Conservation (phyloP, 2,329 filamentous ascomycete species). For the Aspergillus sergii region DNA sequence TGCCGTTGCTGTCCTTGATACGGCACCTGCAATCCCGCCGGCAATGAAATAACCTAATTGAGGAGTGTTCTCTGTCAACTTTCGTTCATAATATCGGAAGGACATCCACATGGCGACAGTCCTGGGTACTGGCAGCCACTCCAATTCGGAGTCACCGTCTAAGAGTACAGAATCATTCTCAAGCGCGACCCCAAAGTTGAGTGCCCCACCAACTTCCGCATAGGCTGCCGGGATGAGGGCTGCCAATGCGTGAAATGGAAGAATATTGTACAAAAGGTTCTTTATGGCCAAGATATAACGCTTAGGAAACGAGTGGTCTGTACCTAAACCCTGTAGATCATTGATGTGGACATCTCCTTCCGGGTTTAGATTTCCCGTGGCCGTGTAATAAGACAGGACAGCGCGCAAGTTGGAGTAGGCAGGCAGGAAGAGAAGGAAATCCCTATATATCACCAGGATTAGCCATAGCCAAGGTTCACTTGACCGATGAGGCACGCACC, state of each 20-base stretch:
- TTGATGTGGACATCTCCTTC: conserved; percentile 95
- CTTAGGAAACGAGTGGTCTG: conserved; percentile 45
- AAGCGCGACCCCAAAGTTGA: conserved; percentile 28
- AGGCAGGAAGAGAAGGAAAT: conserved; percentile 90
- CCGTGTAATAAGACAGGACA: conserved; percentile 87
- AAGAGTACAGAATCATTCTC: conserved; percentile 33
- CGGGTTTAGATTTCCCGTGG: conserved; percentile 83
- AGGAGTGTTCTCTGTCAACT: conserved; percentile 50
- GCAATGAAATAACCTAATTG: conserved; percentile 91
- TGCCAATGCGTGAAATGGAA: conserved; percentile 37
- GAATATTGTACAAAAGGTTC: conserved; percentile 38
- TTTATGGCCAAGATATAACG: conserved; percentile 36
- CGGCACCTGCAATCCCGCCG: conserved; percentile 89
- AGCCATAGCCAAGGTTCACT: conserved; percentile 10
- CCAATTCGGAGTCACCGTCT: conserved; percentile 42
- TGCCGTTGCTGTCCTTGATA: conserved; percentile 92
- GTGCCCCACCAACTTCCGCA: conserved; percentile 32
- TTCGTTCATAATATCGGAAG: conserved; percentile 46
- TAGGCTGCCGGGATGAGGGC: conserved; percentile 35
- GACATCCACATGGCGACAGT: conserved; percentile 48
- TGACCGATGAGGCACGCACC: conserved; percentile 61
- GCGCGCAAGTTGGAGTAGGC: conserved; percentile 71
- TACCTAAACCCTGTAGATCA: conserved; percentile 95
- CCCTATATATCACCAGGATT: conserved; percentile 53
- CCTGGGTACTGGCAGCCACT: conserved; percentile 46